Evolutionary conservation across 164 flowering plant species (phyloP).

Genomic region (Vitis amurensis): DNA sequence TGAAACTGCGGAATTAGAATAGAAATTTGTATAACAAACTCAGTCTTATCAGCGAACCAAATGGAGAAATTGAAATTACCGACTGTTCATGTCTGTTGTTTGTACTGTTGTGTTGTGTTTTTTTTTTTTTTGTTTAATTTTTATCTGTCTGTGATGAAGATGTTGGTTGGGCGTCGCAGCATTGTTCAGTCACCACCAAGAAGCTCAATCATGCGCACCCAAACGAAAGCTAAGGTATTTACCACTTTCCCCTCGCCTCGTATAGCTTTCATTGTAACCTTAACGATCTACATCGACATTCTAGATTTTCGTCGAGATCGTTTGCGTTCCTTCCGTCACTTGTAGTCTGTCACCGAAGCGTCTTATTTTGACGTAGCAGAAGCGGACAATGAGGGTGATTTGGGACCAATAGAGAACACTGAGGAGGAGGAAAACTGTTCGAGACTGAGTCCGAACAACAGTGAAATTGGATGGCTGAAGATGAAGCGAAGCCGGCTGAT

Average conservation of each 20-base stretch:
- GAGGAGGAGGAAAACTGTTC: constrained; percentile 24
- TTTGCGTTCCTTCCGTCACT: constrained; percentile 17
- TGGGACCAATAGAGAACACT: constrained; percentile 15
- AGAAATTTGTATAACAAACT: too few species aligned
- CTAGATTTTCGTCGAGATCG: constrained; percentile 23
- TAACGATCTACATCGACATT: constrained; percentile 20
- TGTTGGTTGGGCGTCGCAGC: constrained; percentile 31
- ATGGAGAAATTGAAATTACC: not conserved
- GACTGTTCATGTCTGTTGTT: too few species aligned
- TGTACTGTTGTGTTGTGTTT: too few species aligned
- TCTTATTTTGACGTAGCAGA: constrained; percentile 57
- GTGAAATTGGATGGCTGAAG: constrained; percentile 2
- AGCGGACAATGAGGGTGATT: constrained; percentile 25
- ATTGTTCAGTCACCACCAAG: constrained; percentile 37
- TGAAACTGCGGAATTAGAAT: too few species aligned
- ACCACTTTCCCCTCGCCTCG: constrained; percentile 21
- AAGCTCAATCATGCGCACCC: constrained; percentile 21
- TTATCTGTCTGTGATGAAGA: not conserved
- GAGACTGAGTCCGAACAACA: constrained; percentile 11
- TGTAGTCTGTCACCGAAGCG: constrained; percentile 2
- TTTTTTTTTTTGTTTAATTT: not conserved
- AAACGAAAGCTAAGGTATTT: constrained; percentile 36
- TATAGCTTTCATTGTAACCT: constrained; percentile 19
- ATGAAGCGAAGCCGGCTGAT: constrained; percentile 33
- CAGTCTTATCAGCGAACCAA: too few species aligned